Evolutionary conservation across 169 alveolate species (phyloP), one percentile per base, ranked within the genome.

Genomic region (Eimeria acervulina): DNA sequence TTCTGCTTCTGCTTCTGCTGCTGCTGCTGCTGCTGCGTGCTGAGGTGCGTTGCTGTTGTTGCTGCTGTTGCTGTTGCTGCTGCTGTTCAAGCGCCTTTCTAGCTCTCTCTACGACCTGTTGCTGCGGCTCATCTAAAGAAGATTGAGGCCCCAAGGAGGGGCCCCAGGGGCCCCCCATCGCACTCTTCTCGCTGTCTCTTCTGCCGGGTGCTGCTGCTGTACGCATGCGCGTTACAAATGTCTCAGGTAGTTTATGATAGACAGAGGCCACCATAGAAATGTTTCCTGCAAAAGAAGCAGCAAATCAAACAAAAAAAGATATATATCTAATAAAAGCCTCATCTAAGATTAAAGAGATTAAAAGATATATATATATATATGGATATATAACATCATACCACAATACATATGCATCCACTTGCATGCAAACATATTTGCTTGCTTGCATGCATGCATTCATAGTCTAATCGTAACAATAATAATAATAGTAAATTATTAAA

Each of bases 281-380:
- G 76, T 96, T 96, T 17, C 87, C 95, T 89, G 63, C 99, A 89
- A 99, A 99, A 21, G 99, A 97, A 74, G 99, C 97, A 28, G 99
- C 99, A 68, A 99, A 15, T 7, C n/a, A 13, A 28, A 21, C 81
- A 68, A 40, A 36, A 68, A 23, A 12, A 55, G 66, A 4, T 10
- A 17, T 26, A 17, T 12, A 47, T 47, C 12, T 47, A 12, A 12
- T 47, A 12, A 47, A 12, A 47, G n/a, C n/a, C n/a, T n/a, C n/a
- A n/a, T n/a, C n/a, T n/a, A n/a, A n/a, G n/a, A n/a, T n/a, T n/a
- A n/a, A n/a, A n/a, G n/a, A n/a, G n/a, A n/a, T n/a, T n/a, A n/a
- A n/a, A n/a, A n/a, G n/a, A n/a, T n/a, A n/a, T n/a, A n/a, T n/a
- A n/a, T n/a, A n/a, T n/a, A n/a, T n/a, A n/a, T n/a, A n/a, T n/a